Percentiles rank a stretch among this genome's conserved stretches.
phyloP scores from a whole-genome alignment of 2,329 filamentous ascomycete genomes.

The Aaosphaeria arxii region DNA sequence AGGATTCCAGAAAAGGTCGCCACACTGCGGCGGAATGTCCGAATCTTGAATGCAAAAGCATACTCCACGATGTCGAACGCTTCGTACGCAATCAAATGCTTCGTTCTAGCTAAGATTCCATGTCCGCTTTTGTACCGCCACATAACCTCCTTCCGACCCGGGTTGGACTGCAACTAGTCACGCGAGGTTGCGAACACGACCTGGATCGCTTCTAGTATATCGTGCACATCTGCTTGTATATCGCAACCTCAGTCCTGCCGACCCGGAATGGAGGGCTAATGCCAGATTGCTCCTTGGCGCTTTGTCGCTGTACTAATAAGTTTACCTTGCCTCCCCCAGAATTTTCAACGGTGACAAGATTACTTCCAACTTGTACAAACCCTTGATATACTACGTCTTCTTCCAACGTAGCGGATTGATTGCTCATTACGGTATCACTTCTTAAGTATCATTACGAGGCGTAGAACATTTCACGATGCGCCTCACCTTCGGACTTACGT shows the following conservation, averaged over 20 bases:
- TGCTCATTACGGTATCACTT: constrained; percentile 1
- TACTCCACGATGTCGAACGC: background rate
- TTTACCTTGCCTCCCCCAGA: constrained; percentile 14
- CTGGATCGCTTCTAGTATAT: constrained; percentile 20
- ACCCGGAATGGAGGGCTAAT: constrained; percentile 20
- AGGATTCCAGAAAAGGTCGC: constrained; percentile 18
- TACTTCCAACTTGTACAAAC: constrained; percentile 2
- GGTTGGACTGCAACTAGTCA: constrained; percentile 18
- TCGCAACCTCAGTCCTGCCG: constrained; percentile 16
- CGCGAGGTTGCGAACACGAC: constrained; percentile 18
- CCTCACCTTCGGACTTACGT: constrained; percentile 10
- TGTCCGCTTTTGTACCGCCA: constrained; percentile 6
- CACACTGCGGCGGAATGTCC: background rate
- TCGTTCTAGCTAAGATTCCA: constrained; percentile 4
- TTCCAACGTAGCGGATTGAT: constrained; percentile 4
- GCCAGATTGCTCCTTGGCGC: constrained; percentile 24
- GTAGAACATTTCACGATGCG: constrained; percentile 16
- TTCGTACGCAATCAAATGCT: constrained; percentile 19
- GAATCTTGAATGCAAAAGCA: background rate
- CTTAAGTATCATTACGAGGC: background rate
- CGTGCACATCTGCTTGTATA: constrained; percentile 21
- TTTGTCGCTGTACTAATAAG: constrained; percentile 17
- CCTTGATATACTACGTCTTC: constrained; percentile 3
- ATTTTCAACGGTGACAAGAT: constrained; percentile 9
- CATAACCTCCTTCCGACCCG: constrained; percentile 12